Evolutionary conservation across 352 stramenopile species (phyloP), one percentile per base, ranked within the genome.

Genomic region (Globisporangium yorkense): DNA sequence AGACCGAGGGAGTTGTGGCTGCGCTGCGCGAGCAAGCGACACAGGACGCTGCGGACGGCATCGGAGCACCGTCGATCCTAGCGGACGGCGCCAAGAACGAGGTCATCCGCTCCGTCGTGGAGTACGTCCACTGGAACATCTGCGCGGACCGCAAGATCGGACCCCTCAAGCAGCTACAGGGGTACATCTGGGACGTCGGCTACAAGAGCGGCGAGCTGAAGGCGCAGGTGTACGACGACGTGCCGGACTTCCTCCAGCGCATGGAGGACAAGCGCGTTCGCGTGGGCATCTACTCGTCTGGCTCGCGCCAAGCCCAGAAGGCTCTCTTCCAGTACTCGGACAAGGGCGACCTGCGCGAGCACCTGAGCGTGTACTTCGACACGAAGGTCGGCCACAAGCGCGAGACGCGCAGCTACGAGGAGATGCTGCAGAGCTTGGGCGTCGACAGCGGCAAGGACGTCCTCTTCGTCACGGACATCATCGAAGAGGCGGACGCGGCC

Each of bases 231-330:
- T 99, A 97, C 67, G 76, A 78, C 39, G 96, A 99, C 66, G 88
- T 98, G 35, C 74, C 86, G 13, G 70, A 66, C 9, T 92, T 93
- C 51, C 63, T 98, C 20, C 49, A 84, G 21, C 92, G 90, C 56
- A 91, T 96, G 68, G 66, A 79, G 21, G 54, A 66, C 3, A 69
- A 75, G 20, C 78, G 80, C 49, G 75, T 97, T 43, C 71, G 76
- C 48, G 79, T 98, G 18, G 88, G 88, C 55, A 98, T 98, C 64
- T 98, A 98, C 70, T 97, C 87, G 41, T 98, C 92, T 7, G 95
- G 95, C 13, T 97, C 86, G 64, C 75, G 84, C 18, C 73, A 89
- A 52, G 89, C 89, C 16, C 89, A 97, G 64, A 80, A 84, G 21
- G 68, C 92, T 66, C 71, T 97, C 7, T 96, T 97, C 60, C 72